Evolutionary conservation across 306 rosid species (phyloP).

Genomic region (Dryas alaskensis): DNA sequence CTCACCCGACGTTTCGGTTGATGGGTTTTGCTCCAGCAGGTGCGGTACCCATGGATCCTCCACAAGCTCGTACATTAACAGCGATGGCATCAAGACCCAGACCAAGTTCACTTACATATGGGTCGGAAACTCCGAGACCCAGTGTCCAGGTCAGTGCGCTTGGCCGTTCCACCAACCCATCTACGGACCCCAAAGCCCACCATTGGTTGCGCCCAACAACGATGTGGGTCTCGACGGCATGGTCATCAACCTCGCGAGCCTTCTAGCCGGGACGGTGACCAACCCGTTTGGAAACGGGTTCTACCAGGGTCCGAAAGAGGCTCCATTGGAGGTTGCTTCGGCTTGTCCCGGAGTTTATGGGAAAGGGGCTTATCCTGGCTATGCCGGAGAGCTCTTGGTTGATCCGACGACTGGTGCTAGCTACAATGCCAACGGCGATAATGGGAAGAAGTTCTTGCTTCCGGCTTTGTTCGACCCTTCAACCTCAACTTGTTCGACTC

Average conservation of each 20-base stretch:
- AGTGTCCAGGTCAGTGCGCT: conserved; percentile 65
- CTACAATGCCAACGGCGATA: conserved; percentile 50
- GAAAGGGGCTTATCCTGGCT: conserved; percentile 65
- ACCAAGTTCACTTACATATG: conserved; percentile 44
- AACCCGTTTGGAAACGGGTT: conserved; percentile 62
- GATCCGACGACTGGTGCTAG: conserved; percentile 47
- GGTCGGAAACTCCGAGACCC: conserved; percentile 67
- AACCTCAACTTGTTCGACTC: conserved; percentile 50
- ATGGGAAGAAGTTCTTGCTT: conserved; percentile 54
- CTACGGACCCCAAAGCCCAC: conserved; percentile 53
- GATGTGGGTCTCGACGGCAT: conserved; percentile 72
- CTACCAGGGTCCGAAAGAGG: conserved; percentile 64
- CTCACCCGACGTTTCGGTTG: conserved; percentile 43
- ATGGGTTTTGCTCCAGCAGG: conserved; percentile 53
- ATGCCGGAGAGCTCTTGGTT: conserved; percentile 44
- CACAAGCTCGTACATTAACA: not conserved
- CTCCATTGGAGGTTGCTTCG: conserved; percentile 59
- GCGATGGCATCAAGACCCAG: conserved; percentile 8
- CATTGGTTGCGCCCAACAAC: conserved; percentile 57
- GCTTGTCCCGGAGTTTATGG: conserved; percentile 60
- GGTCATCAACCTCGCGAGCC: conserved; percentile 51
- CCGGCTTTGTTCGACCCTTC: conserved; percentile 57
- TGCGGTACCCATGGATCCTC: conserved; percentile 57
- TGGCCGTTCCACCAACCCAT: conserved; percentile 69
- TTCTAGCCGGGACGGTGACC: conserved; percentile 52